phyloP scores from a whole-genome alignment of 1,284 basidiomycete genomes.

The Pholiota adiposa region DNA sequence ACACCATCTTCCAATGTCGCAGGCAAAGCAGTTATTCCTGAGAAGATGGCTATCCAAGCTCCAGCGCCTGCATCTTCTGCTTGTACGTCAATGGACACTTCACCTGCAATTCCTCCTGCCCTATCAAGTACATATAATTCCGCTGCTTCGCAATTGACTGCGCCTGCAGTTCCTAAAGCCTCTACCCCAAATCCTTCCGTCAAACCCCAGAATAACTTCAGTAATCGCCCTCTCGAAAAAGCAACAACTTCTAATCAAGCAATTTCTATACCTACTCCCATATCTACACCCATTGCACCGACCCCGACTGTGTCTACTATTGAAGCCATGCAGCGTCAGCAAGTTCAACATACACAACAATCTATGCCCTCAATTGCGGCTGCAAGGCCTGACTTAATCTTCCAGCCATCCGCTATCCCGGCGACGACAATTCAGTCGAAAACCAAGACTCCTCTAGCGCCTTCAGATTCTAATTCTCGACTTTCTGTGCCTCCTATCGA shows the following conservation, averaged over 20 bases:
- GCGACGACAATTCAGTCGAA: neutral
- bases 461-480: neutral
- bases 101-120: neutral
- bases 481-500: neutral
- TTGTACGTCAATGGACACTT: neutral
- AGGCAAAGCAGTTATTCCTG: neutral
- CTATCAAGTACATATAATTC: neutral
- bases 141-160: neutral
- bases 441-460: neutral
- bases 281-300: neutral
- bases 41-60: neutral
- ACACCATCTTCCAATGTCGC: neutral
- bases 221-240: too few species aligned
- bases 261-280: too few species aligned
- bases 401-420: neutral
- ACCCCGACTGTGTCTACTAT: neutral
- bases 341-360: too few species aligned
- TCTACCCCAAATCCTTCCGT: neutral
- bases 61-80: neutral
- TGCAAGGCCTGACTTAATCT: neutral
- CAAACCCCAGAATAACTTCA: too few species aligned
- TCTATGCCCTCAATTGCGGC: neutral
- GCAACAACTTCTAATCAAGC: too few species aligned
- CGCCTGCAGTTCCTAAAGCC: neutral
- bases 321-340: neutral